Percentiles rank a stretch among this genome's conserved stretches.
Conservation (phyloP, 108 stramenopile genomes). For the Skeletonema menzelii region DNA sequence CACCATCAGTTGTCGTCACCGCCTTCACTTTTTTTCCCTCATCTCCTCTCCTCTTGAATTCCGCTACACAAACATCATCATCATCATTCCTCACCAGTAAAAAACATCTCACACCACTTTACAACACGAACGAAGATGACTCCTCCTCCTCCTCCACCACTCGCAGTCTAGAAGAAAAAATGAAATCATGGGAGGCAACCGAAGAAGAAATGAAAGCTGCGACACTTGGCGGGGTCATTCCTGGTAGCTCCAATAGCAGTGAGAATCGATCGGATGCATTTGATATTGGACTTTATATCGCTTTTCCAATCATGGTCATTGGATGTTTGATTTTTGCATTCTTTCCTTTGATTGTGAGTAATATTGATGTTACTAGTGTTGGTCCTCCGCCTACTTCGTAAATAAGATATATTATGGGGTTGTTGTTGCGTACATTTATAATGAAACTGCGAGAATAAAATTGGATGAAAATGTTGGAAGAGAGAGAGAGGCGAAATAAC, state of each 20-base stretch:
- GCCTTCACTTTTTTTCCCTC: background rate
- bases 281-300: constrained; percentile 72
- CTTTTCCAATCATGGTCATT: constrained; percentile 72
- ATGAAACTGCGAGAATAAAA: no score
- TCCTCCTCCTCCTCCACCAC: background rate
- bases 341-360: constrained; percentile 77
- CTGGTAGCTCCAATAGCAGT: constrained; percentile 1
- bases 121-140: background rate
- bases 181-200: constrained; percentile 80
- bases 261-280: constrained; percentile 60
- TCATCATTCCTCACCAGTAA: no score
- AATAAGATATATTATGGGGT: background rate
- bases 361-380: constrained; percentile 66
- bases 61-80: background rate
- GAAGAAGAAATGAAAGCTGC: constrained; percentile 79
- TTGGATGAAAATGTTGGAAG: no score
- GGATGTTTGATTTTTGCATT: constrained; percentile 49
- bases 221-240: constrained; percentile 63
- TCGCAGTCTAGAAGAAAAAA: constrained; percentile 67
- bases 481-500: no score
- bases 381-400: constrained; percentile 77
- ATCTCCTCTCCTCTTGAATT: background rate
- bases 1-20: background rate
- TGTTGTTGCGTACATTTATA: no score
- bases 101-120: background rate